Base-by-base conservation (phyloP, 139 green algal genomes). In the Haematococcus lacustris region DNA sequence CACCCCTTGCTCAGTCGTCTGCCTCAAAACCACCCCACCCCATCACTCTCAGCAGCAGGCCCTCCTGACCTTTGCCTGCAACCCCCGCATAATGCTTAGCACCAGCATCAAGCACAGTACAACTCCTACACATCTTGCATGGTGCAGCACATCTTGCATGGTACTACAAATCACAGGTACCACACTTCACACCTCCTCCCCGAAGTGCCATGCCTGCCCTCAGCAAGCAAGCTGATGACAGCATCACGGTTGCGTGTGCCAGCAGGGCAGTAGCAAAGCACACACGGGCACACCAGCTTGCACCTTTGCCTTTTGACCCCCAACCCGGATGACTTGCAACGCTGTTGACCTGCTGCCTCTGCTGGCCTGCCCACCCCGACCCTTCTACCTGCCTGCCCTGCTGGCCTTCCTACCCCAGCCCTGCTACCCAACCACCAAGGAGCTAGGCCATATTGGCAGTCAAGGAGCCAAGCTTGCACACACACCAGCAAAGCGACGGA, bases 401-500 rank as follows among this genome's bases (percentile, higher is more conserved):
- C n/a, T n/a, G n/a, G n/a, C n/a, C 47, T 21, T 57, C 13, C 13
- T 57, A 57, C 21, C 47, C 47, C 47, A 57, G 13, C 47, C 47
- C 13, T 57, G 13, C 47, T 57, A n/a, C 47, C 47, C 47, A 13
- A 13, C 13, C 47, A 57, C 13, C 47, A 13, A 57, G 13, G 21
- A 21, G 13, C 47, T 28, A 13, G 47, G 47, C 47, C 47, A 57
- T 21, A n/a, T 28, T 13, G 21, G 21, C 47, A 57, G 13, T 28
- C 47, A 57, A 13, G 21, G 13, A 57, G 47, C 47, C 47, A 57
- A 13, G 21, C 13, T 21, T 57, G 21, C 47, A 57, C 21, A 57
- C 47, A 57, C 47, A 57, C 47, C 13, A n/a, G 47, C 47, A 71
- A 89, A 91, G 28, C 59, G 47, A 26, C 75, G 47, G 70, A 91